These are phyloP conservation scores for Podospora tetraspora DNA, from an alignment of 495 filamentous ascomycete genomes.

Conservation along the genomic window DNA sequence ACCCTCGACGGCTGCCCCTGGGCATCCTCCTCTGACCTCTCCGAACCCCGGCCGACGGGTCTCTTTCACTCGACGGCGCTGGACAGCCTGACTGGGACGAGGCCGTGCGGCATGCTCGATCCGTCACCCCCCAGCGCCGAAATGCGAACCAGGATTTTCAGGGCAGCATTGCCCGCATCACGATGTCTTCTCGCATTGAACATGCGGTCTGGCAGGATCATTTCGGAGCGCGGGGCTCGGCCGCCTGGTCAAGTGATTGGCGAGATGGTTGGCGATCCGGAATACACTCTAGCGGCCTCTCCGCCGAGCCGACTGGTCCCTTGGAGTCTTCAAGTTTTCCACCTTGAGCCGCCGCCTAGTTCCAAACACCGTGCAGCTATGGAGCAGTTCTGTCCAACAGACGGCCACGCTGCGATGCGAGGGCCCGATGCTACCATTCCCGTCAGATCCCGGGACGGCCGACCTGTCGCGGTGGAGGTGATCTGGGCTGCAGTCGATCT, in stretches of 20 bases:
- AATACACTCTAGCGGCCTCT: neutral
- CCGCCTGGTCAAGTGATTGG: neutral
- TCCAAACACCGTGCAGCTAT: constrained; percentile 4
- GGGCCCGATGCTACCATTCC: constrained; percentile 16
- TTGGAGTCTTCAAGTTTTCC: neutral
- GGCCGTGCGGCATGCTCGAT: neutral
- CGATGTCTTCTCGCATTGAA: neutral
- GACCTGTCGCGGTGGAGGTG: constrained; percentile 2
- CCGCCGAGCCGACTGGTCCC: neutral
- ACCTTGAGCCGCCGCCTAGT: neutral
- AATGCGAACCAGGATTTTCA: neutral
- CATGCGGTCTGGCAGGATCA: neutral
- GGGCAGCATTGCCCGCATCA: neutral
- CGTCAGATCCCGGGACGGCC: constrained; percentile 23
- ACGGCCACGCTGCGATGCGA: neutral
- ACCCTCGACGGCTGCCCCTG: neutral
- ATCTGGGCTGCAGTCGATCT: constrained; percentile 4
- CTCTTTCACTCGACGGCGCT: neutral
- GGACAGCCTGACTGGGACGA: neutral
- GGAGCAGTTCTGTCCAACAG: constrained; percentile 1
- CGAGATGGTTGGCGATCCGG: neutral
- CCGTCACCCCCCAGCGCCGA: neutral
- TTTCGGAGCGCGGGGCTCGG: neutral
- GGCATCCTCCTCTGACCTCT: neutral
- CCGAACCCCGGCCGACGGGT: neutral